Conservation (phyloP, 495 filamentous ascomycete species). For the Mytilinidion resinicola region DNA sequence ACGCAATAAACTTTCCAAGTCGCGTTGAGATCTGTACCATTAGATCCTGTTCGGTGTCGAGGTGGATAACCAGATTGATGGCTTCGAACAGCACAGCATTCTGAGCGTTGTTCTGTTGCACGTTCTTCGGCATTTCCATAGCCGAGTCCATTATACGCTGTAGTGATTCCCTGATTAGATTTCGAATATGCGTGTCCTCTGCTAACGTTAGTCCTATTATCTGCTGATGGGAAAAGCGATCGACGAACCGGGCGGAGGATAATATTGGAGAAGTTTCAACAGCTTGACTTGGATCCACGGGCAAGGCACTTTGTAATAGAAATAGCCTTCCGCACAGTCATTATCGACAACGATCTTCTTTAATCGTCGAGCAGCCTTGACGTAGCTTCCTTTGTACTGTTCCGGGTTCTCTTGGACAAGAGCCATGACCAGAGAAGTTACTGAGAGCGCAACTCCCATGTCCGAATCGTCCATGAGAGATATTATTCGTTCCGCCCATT, state of each 20-base stretch:
- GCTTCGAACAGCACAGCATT: constrained; percentile 98
- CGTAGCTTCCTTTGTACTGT: constrained; percentile 87
- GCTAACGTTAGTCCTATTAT: neutral
- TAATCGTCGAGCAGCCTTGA: constrained; percentile 82
- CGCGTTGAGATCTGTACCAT: constrained; percentile 97
- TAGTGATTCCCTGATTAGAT: constrained; percentile 86
- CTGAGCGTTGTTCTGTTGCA: constrained; percentile 98
- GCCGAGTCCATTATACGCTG: constrained; percentile 85
- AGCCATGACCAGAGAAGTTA: constrained; percentile 95
- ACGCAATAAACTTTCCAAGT: constrained; percentile 93
- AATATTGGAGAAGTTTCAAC: constrained; percentile 86
- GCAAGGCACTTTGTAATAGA: constrained; percentile 98
- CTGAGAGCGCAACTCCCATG: constrained; percentile 88
- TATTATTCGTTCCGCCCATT: constrained; percentile 97
- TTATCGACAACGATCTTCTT: constrained; percentile 86
- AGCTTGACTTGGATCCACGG: constrained; percentile 98
- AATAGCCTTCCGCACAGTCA: constrained; percentile 79
- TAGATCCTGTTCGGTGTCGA: constrained; percentile 91
- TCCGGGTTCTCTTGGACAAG: constrained; percentile 89
- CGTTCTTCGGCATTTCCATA: constrained; percentile 92
- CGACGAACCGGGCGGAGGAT: constrained; percentile 78
- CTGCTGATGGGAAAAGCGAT: neutral
- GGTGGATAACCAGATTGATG: constrained; percentile 96
- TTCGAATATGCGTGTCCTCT: constrained; percentile 90
- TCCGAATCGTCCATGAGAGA: constrained; percentile 97